These are phyloP conservation scores for Amanita polypyramis DNA, from an alignment of 768 basidiomycete genomes.

Conservation along the genomic window DNA sequence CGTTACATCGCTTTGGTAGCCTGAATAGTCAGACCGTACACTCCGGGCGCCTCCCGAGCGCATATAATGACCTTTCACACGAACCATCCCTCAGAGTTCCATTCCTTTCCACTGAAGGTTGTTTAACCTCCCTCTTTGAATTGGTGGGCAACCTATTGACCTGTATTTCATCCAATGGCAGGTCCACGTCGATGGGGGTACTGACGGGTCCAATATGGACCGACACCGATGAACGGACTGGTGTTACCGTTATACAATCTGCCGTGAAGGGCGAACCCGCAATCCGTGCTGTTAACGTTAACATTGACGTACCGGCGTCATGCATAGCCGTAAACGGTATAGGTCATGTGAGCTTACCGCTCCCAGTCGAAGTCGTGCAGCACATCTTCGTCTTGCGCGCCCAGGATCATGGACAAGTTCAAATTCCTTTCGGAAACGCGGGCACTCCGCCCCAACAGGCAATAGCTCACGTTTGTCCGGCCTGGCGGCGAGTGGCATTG, in stretches of 20 bases:
- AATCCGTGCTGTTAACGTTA: neutral
- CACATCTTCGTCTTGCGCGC: slow-evolving; percentile 1
- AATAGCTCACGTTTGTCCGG: slow-evolving; percentile 4
- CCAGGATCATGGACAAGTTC: neutral
- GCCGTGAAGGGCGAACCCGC: neutral
- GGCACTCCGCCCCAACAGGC: neutral
- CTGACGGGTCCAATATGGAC: neutral
- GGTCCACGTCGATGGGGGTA: neutral
- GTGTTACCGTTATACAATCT: neutral
- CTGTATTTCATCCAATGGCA: neutral
- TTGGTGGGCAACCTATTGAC: neutral
- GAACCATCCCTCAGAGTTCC: neutral
- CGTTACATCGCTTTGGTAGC: no score
- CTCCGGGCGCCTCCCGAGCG: no score
- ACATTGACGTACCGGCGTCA: neutral
- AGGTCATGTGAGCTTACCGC: neutral
- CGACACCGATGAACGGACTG: neutral
- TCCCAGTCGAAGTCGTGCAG: slow-evolving; percentile 2
- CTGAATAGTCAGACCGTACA: no score
- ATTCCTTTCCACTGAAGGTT: neutral
- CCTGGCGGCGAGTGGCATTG: slow-evolving; percentile 4
- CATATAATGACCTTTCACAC: neutral
- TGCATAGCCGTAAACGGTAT: neutral
- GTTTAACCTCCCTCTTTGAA: neutral
- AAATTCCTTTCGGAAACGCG: neutral